Evolutionary conservation across 169 alveolate genomes (phyloP).

Genomic region (Fabrea salina): DNA sequence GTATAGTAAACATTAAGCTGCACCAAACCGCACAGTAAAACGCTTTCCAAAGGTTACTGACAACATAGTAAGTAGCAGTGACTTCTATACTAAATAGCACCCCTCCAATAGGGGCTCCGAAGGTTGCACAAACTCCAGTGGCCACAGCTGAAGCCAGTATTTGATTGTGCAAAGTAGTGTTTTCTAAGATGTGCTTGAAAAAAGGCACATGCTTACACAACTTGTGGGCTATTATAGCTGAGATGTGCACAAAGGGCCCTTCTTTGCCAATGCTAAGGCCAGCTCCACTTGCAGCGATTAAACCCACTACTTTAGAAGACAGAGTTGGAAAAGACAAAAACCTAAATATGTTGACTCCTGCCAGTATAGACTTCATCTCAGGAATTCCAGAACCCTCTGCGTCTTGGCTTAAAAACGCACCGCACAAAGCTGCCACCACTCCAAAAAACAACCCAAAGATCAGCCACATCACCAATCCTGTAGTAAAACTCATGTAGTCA

Average conservation of each 20-base stretch:
- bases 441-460: slow-evolving; percentile 38
- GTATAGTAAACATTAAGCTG: slow-evolving; percentile 36
- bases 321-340: slow-evolving; percentile 57
- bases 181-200: slow-evolving; percentile 53
- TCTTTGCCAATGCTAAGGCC: slow-evolving; percentile 75
- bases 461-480: slow-evolving; percentile 48
- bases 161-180: slow-evolving; percentile 40
- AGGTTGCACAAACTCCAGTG: slow-evolving; percentile 64
- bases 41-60: slow-evolving; percentile 58
- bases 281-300: slow-evolving; percentile 54
- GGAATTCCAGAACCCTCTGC: slow-evolving; percentile 79
- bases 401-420: slow-evolving; percentile 53
- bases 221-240: slow-evolving; percentile 54
- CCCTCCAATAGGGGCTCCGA: slow-evolving; percentile 76
- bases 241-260: slow-evolving; percentile 73
- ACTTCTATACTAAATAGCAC: slow-evolving; percentile 70
- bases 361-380: slow-evolving; percentile 65
- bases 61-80: slow-evolving; percentile 63
- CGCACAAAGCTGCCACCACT: slow-evolving; percentile 36
- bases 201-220: slow-evolving; percentile 48
- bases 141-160: slow-evolving; percentile 67
- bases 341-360: slow-evolving; percentile 60
- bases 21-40: slow-evolving; percentile 52
- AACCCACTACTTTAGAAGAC: slow-evolving; percentile 58
- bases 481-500: background rate